Conservation (phyloP, 1,139 yeast species). For the Yueomyces sp. region DNA sequence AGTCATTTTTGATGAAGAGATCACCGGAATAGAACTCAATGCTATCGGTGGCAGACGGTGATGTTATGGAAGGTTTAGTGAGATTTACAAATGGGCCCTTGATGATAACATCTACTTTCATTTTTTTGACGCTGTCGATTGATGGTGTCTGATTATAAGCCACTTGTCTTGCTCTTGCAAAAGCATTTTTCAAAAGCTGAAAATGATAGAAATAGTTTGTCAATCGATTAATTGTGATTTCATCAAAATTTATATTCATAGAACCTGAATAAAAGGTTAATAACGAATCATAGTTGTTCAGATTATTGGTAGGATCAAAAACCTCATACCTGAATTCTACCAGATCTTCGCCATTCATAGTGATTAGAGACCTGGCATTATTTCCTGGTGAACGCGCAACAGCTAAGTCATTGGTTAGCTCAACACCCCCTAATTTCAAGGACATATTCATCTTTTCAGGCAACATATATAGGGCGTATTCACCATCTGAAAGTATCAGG, state of each 20-base stretch:
- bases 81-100: conserved; percentile 76
- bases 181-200: conserved; percentile 73
- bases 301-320: conserved; percentile 41
- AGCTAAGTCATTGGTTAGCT: conserved; percentile 64
- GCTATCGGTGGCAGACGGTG: conserved; percentile 37
- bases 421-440: conserved; percentile 71
- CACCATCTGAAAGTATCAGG: conserved; percentile 61
- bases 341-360: conserved; percentile 71
- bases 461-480: conserved; percentile 47
- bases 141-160: conserved; percentile 46
- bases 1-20: conserved; percentile 55
- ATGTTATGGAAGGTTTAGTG: conserved; percentile 45
- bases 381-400: conserved; percentile 52
- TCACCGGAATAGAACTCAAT: conserved; percentile 76
- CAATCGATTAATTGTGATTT: conserved; percentile 62
- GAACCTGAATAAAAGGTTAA: conserved; percentile 67
- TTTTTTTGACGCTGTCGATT: conserved; percentile 33
- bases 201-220: conserved; percentile 60
- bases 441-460: conserved; percentile 70
- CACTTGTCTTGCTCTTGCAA: conserved; percentile 78
- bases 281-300: conserved; percentile 42
- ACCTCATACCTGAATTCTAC: conserved; percentile 82
- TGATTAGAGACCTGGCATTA: conserved; percentile 49
- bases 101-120: conserved; percentile 59
- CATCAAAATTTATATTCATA: conserved; percentile 62